Conservation (phyloP, 148 eudicot genomes). For the Bassia scoparia region DNA sequence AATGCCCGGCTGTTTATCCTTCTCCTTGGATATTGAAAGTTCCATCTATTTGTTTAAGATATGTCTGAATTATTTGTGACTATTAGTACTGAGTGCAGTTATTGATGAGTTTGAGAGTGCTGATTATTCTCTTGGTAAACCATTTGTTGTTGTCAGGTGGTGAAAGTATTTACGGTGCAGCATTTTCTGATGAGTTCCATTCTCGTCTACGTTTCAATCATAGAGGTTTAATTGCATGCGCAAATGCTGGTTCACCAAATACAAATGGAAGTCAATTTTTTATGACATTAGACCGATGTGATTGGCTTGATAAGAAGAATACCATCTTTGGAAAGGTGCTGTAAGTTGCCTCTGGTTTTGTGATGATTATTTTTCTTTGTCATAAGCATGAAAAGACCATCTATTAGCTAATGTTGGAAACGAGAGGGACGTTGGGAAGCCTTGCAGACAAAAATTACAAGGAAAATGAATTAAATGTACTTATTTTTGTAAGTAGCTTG, state of each 20-base stretch:
- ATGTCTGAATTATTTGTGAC: no score
- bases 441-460: neutral
- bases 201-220: constrained; percentile 91
- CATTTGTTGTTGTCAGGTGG: constrained; percentile 53
- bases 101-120: constrained; percentile 4
- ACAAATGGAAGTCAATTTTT: constrained; percentile 96
- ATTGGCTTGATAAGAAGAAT: constrained; percentile 92
- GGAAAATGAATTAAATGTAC: neutral
- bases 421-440: neutral
- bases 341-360: neutral
- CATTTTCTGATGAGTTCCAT: constrained; percentile 85
- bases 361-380: neutral
- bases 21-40: neutral
- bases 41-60: no score
- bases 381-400: neutral
- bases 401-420: neutral
- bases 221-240: constrained; percentile 95
- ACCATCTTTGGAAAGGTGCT: constrained; percentile 94
- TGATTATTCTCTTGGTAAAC: constrained; percentile 11
- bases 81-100: neutral
- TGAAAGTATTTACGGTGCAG: constrained; percentile 85
- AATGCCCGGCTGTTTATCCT: neutral
- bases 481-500: neutral
- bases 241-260: constrained; percentile 78
- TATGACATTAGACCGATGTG: constrained; percentile 84